Conservation (phyloP, 192 early-diverging fungal genomes). For the Nowakowskiella sp. region DNA sequence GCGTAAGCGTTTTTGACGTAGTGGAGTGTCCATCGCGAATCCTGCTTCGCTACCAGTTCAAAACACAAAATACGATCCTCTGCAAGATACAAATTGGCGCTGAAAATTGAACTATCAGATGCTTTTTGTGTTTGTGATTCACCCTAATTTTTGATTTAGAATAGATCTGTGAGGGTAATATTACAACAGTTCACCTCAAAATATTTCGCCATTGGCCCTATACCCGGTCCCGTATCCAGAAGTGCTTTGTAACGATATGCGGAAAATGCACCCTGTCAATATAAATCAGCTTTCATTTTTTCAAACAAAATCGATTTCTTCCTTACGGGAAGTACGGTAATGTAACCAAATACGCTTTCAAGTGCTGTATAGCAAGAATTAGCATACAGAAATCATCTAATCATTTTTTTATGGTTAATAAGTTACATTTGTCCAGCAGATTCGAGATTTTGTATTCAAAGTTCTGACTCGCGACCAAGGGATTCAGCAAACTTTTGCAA, state of each 20-base stretch:
- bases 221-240: constrained; percentile 48
- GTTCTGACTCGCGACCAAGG: constrained; percentile 62
- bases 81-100: constrained; percentile 75
- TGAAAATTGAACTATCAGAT: constrained; percentile 53
- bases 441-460: constrained; percentile 69
- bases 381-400: too few relatives aligned
- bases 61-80: constrained; percentile 82
- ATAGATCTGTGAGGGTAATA: constrained; percentile 30
- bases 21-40: constrained; percentile 59
- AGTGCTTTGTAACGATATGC: constrained; percentile 73
- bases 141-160: constrained; percentile 53
- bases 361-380: constrained; percentile 62
- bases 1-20: constrained; percentile 65
- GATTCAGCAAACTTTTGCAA: constrained; percentile 50
- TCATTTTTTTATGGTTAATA: constrained; percentile 6
- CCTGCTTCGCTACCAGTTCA: constrained; percentile 70
- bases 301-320: too few relatives aligned
- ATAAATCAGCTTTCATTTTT: too few relatives aligned
- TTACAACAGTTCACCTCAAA: constrained; percentile 50
- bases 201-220: constrained; percentile 65
- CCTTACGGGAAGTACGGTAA: constrained; percentile 85
- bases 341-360: constrained; percentile 88
- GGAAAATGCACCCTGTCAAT: constrained; percentile 82
- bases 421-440: constrained; percentile 32
- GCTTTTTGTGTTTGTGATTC: constrained; percentile 34